Evolutionary conservation across 2,329 filamentous ascomycete genomes (phyloP).

Genomic region (Teratosphaeria epicoccoides): DNA sequence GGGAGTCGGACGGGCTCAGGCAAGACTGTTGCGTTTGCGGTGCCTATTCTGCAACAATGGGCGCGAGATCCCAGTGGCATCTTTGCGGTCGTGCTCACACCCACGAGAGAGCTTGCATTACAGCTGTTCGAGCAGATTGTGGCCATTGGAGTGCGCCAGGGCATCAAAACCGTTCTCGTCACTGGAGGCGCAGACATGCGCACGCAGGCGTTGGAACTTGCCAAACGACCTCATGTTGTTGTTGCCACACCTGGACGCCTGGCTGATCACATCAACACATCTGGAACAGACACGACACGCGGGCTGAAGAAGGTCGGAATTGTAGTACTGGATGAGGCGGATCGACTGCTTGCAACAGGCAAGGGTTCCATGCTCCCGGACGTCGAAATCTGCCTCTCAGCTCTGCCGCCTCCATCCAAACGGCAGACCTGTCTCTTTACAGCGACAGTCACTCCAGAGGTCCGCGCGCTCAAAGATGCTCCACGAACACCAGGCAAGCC

Average conservation of each 20-base stretch:
- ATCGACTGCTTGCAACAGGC: conserved; percentile 64
- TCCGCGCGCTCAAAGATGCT: conserved; percentile 66
- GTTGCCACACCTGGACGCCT: conserved; percentile 89
- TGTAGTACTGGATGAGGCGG: conserved; percentile 92
- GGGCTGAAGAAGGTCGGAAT: conserved; percentile 69
- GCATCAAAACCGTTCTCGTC: conserved; percentile 77
- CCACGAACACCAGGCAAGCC: conserved; percentile 54
- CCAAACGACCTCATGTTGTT: conserved; percentile 75
- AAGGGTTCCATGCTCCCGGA: conserved; percentile 89
- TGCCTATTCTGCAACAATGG: conserved; percentile 90
- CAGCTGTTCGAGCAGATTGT: conserved; percentile 96
- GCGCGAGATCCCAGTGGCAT: conserved; percentile 84
- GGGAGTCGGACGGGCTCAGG: conserved; percentile 90
- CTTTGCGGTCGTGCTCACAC: conserved; percentile 80
- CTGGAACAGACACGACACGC: conserved; percentile 79
- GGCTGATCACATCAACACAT: conserved; percentile 85
- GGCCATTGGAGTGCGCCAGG: conserved; percentile 79
- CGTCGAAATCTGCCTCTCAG: conserved; percentile 75
- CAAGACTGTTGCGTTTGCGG: conserved; percentile 93
- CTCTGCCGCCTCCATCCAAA: conserved; percentile 63
- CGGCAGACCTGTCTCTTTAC: conserved; percentile 96
- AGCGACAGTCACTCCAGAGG: conserved; percentile 86
- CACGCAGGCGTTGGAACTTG: conserved; percentile 72
- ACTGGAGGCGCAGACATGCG: conserved; percentile 92
- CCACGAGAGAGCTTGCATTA: conserved; percentile 81